Evolutionary conservation across 2,329 filamentous ascomycete species (phyloP).

Genomic region (Orbilia javanica): DNA sequence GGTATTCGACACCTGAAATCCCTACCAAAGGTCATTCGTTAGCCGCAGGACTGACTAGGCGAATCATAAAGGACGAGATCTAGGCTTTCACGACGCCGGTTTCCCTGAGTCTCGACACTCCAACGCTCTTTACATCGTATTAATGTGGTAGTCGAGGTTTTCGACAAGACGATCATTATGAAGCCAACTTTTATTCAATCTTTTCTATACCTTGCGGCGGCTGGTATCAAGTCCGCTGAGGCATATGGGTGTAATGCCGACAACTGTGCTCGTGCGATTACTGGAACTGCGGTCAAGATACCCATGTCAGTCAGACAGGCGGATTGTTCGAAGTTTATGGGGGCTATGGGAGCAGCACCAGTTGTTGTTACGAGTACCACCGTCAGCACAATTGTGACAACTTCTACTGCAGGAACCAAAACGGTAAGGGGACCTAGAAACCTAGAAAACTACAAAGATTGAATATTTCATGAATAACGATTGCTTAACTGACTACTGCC

Average conservation of each 20-base stretch:
- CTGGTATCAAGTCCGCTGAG: constrained; percentile 16
- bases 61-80: constrained; percentile 14
- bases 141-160: constrained; percentile 18
- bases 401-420: not conserved
- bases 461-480: not conserved
- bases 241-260: constrained; percentile 35
- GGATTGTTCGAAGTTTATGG: constrained; percentile 49
- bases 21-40: not conserved
- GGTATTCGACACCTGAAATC: constrained; percentile 7
- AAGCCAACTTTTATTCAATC: constrained; percentile 38
- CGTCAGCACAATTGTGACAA: not conserved
- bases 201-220: constrained; percentile 28
- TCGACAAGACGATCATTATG: constrained; percentile 37
- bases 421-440: constrained; percentile 15
- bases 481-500: not conserved
- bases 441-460: not conserved
- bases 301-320: not conserved
- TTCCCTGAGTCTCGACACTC: not conserved
- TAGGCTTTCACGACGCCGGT: constrained; percentile 6
- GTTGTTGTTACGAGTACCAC: constrained; percentile 6
- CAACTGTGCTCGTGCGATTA: constrained; percentile 35
- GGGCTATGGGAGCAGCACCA: not conserved
- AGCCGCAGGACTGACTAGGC: constrained; percentile 19
- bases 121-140: constrained; percentile 24
- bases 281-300: constrained; percentile 6